Evolutionary conservation across 2,329 filamentous ascomycete genomes (phyloP).

Genomic region (Microcera coccophila): DNA sequence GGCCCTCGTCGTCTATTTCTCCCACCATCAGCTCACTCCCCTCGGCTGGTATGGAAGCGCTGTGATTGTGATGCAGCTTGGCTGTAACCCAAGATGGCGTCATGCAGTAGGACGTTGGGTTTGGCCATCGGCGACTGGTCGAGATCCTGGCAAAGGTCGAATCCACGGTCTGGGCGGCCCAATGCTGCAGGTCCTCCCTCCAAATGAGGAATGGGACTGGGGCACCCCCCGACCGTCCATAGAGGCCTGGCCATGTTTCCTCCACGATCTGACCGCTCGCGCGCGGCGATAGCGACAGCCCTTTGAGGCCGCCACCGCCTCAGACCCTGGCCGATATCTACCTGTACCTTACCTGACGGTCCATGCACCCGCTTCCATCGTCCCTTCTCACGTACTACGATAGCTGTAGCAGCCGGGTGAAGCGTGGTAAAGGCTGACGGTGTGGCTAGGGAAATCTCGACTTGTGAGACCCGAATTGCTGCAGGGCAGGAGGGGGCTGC

Average conservation of each 20-base stretch:
- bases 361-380: too few species aligned
- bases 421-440: too few species aligned
- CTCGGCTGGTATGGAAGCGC: background rate
- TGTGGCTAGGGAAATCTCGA: background rate
- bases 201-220: background rate
- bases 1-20: background rate
- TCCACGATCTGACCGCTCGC: too few species aligned
- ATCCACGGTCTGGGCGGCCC: slow-evolving; percentile 1
- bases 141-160: too few species aligned
- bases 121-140: background rate
- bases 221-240: background rate
- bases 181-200: slow-evolving; percentile 5
- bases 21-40: background rate
- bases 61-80: background rate
- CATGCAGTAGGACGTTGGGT: slow-evolving; percentile 27
- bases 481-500: background rate
- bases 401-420: too few species aligned
- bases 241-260: slow-evolving; percentile 9
- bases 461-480: background rate
- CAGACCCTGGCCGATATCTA: too few species aligned
- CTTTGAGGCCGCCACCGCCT: too few species aligned
- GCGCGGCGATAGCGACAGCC: slow-evolving; percentile 5
- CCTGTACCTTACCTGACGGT: too few species aligned
- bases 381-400: too few species aligned
- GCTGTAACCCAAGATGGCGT: slow-evolving; percentile 23